Conservation (phyloP, 1,284 basidiomycete genomes). For the Golubevia sp. region DNA sequence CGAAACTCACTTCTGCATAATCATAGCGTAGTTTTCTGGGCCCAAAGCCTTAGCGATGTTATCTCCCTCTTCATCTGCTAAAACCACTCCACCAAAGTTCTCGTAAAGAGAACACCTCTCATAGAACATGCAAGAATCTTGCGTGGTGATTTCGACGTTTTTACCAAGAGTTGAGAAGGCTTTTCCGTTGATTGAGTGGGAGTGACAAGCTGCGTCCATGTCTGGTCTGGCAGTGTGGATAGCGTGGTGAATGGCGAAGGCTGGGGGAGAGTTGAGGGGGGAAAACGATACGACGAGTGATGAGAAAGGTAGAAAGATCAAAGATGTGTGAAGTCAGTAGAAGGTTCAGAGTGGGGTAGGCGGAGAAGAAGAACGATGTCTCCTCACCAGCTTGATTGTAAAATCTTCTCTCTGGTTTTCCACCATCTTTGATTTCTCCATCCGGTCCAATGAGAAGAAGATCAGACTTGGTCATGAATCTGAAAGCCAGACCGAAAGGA, state of each 20-base stretch:
- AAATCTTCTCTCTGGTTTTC: constrained; percentile 32
- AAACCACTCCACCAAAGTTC: constrained; percentile 68
- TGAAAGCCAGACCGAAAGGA: constrained; percentile 40
- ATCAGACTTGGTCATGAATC: constrained; percentile 33
- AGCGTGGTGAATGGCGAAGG: constrained; percentile 68
- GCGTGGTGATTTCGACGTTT: constrained; percentile 65
- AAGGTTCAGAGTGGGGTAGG: too few relatives aligned
- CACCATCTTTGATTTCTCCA: constrained; percentile 32
- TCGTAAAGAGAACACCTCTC: constrained; percentile 43
- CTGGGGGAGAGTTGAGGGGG: too few relatives aligned
- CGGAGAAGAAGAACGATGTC: too few relatives aligned
- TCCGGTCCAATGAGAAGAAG: constrained; percentile 38
- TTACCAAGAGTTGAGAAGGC: constrained; percentile 70
- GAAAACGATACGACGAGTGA: too few relatives aligned
- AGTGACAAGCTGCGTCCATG: constrained; percentile 71
- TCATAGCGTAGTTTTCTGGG: constrained; percentile 64
- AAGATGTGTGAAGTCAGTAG: too few relatives aligned
- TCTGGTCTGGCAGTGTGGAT: constrained; percentile 71
- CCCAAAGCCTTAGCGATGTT: constrained; percentile 69
- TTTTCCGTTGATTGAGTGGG: constrained; percentile 69
- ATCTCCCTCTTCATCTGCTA: constrained; percentile 68
- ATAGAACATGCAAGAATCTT: constrained; percentile 53
- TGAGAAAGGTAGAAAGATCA: too few relatives aligned
- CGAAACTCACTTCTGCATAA: constrained; percentile 64
- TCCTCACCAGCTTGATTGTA: constrained; percentile 33